phyloP scores from a whole-genome alignment of 2,329 filamentous ascomycete species.

The Colletotrichum filicis region DNA sequence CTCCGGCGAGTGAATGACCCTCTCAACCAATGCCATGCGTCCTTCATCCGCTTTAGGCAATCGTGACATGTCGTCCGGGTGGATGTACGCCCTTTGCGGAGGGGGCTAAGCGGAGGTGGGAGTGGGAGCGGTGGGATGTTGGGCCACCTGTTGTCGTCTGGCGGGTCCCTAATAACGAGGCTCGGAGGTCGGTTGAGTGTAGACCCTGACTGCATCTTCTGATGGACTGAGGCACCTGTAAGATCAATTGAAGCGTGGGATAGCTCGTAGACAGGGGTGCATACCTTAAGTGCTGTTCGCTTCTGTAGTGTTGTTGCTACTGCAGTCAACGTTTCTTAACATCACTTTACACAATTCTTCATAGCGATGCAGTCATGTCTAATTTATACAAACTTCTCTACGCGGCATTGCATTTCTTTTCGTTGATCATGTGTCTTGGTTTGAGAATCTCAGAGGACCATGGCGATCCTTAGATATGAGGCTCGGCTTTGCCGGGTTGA shows the following conservation, averaged over 20 bases:
- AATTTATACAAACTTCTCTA: not conserved
- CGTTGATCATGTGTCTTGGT: not conserved
- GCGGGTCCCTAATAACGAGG: not conserved
- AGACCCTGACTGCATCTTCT: slow-evolving; percentile 1
- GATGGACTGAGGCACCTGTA: slow-evolving; percentile 11
- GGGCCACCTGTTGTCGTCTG: slow-evolving; percentile 13
- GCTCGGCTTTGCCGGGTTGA: not conserved
- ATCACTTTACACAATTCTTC: not conserved
- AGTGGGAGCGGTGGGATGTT: slow-evolving; percentile 20
- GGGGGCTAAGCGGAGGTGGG: slow-evolving; percentile 23
- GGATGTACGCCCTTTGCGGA: not conserved
- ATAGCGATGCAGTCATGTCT: not conserved
- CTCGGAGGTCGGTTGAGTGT: not conserved
- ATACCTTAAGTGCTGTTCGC: not conserved
- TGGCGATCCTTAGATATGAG: not conserved
- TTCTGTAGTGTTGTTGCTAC: not conserved
- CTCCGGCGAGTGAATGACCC: not conserved
- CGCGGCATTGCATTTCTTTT: not conserved
- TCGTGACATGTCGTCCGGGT: slow-evolving; percentile 2
- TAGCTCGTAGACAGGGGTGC: not conserved
- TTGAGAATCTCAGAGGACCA: not conserved
- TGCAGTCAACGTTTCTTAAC: not conserved
- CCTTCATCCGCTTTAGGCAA: slow-evolving; percentile 11
- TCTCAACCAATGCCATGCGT: slow-evolving; percentile 12
- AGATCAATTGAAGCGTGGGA: not conserved